Conservation (phyloP, 2,329 filamentous ascomycete species). For the Fusarium cicatricum region DNA sequence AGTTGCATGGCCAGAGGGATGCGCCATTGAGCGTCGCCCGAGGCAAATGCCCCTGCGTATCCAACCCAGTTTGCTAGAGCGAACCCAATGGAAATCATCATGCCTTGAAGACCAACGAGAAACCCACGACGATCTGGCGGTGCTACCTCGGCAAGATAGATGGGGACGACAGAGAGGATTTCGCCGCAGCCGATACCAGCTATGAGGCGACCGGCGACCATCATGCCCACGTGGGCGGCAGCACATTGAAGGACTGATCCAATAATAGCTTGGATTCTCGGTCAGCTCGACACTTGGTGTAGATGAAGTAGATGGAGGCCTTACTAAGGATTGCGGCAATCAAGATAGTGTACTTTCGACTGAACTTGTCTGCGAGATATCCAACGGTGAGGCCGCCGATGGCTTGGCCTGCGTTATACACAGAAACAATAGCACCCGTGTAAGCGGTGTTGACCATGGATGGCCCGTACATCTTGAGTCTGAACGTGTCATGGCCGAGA, state of each 20-base stretch:
- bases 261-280: slow-evolving; percentile 36
- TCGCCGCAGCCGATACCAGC: slow-evolving; percentile 52
- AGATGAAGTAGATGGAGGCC: not conserved
- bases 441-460: not conserved
- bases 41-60: slow-evolving; percentile 43
- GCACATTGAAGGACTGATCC: slow-evolving; percentile 52
- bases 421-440: slow-evolving; percentile 24
- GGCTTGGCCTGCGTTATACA: slow-evolving; percentile 46
- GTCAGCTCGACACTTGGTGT: not conserved
- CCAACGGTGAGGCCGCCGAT: slow-evolving; percentile 43
- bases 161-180: slow-evolving; percentile 38
- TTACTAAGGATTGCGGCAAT: slow-evolving; percentile 26
- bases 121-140: slow-evolving; percentile 53
- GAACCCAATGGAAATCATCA: slow-evolving; percentile 34
- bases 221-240: slow-evolving; percentile 50
- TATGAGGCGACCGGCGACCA: slow-evolving; percentile 51
- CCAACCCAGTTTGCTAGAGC: slow-evolving; percentile 32
- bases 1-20: slow-evolving; percentile 47
- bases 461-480: not conserved
- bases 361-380: slow-evolving; percentile 45
- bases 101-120: slow-evolving; percentile 50
- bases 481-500: slow-evolving; percentile 8
- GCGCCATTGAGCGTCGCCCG: slow-evolving; percentile 45
- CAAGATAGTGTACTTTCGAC: slow-evolving; percentile 4
- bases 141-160: slow-evolving; percentile 53